Evolutionary conservation across 352 stramenopile genomes (phyloP).

Genomic region (Phytophthora sansomeana): DNA sequence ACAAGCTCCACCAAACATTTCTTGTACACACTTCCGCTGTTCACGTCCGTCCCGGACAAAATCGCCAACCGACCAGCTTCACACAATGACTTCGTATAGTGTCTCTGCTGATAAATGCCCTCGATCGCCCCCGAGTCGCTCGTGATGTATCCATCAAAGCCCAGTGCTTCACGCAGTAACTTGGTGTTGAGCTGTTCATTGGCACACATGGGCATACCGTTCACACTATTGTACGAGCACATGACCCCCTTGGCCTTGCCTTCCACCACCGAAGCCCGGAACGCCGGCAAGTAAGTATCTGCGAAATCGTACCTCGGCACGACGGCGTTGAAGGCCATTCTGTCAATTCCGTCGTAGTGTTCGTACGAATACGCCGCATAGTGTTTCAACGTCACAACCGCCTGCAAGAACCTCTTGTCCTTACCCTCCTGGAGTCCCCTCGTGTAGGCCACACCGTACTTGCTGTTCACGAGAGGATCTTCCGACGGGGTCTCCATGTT

Average conservation of each 20-base stretch:
- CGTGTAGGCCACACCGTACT: slow-evolving; percentile 93
- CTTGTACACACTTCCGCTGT: slow-evolving; percentile 86
- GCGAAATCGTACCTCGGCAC: slow-evolving; percentile 92
- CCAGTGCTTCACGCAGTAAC: slow-evolving; percentile 76
- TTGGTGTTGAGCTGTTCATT: slow-evolving; percentile 81
- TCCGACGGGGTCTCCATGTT: slow-evolving; percentile 95
- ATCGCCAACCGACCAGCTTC: slow-evolving; percentile 69
- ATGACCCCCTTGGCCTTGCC: slow-evolving; percentile 91
- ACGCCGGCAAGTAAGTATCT: slow-evolving; percentile 93
- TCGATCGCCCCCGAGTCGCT: slow-evolving; percentile 93
- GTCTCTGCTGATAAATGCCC: slow-evolving; percentile 77
- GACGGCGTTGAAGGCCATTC: slow-evolving; percentile 90
- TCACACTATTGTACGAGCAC: slow-evolving; percentile 97
- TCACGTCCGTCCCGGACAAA: slow-evolving; percentile 87
- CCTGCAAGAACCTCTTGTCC: slow-evolving; percentile 74
- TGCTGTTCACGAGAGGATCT: slow-evolving; percentile 92
- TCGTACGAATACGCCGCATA: slow-evolving; percentile 94
- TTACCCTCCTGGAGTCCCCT: slow-evolving; percentile 86
- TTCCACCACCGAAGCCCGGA: slow-evolving; percentile 84
- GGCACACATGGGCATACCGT: slow-evolving; percentile 94
- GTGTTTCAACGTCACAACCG: slow-evolving; percentile 94
- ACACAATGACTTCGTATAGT: slow-evolving; percentile 83
- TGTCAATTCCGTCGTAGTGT: slow-evolving; percentile 70
- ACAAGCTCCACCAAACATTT: slow-evolving; percentile 75
- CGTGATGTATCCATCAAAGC: slow-evolving; percentile 96